Conservation (phyloP, 163 green algal genomes). For the Scenedesmus sp. region DNA sequence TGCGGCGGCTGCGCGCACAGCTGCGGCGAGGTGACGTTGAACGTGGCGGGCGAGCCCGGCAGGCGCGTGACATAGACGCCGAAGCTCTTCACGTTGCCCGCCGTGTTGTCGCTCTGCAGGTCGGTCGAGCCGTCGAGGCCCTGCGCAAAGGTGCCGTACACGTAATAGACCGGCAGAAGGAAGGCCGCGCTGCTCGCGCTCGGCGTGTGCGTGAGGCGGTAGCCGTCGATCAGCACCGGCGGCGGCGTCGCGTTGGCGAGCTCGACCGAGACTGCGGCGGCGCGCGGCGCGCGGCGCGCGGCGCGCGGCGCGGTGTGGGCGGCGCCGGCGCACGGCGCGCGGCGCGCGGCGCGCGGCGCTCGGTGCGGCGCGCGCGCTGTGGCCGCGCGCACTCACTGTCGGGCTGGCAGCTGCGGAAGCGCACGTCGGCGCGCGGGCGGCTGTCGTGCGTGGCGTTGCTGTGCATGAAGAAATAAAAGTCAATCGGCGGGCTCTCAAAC, state of each 20-base stretch:
- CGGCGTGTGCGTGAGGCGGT: conserved; percentile 15
- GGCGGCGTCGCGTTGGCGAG: conserved; percentile 8
- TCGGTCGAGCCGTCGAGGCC: conserved; percentile 30
- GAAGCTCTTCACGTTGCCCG: conserved; percentile 34
- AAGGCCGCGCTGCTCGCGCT: conserved; percentile 18
- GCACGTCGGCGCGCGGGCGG: neutral
- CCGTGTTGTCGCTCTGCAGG: conserved; percentile 14
- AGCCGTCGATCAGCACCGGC: conserved; percentile 18
- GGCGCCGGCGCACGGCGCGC: too few relatives aligned
- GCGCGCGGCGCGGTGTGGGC: neutral
- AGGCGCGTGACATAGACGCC: conserved; percentile 8
- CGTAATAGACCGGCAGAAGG: conserved; percentile 40
- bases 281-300: too few relatives aligned
- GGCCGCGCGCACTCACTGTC: conserved; percentile 18
- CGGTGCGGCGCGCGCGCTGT: too few relatives aligned
- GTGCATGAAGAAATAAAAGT: conserved; percentile 43
- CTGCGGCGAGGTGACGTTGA: neutral
- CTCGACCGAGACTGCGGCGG: conserved; percentile 16
- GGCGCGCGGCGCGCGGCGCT: too few relatives aligned
- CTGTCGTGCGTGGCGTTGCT: conserved; percentile 12
- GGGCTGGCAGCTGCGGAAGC: conserved; percentile 1
- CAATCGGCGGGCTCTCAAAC: conserved; percentile 21
- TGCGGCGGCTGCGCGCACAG: conserved; percentile 22
- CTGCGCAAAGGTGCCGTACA: conserved; percentile 36
- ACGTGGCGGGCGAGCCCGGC: conserved; percentile 1